phyloP scores from a whole-genome alignment of 805 yeast genomes.

The Yarrowia bubula region DNA sequence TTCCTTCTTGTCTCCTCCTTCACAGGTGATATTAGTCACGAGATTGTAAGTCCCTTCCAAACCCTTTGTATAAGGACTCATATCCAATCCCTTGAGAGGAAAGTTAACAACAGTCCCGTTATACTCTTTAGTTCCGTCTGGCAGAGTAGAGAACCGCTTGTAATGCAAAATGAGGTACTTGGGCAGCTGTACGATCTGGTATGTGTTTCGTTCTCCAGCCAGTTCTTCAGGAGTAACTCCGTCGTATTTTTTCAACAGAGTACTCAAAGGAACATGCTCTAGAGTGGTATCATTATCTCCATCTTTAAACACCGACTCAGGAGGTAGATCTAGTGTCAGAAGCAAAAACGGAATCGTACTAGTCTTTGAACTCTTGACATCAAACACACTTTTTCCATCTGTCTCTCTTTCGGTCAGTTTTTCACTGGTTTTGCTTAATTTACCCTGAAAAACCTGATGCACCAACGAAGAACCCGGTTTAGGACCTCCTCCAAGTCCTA shows the following conservation, averaged over 20 bases:
- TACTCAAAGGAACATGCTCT: constrained; percentile 51
- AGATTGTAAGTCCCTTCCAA: constrained; percentile 44
- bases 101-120: constrained; percentile 66
- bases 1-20: constrained; percentile 35
- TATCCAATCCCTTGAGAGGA: constrained; percentile 44
- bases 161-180: constrained; percentile 54
- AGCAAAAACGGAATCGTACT: constrained; percentile 47
- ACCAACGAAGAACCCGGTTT: constrained; percentile 35
- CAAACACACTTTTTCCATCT: constrained; percentile 33
- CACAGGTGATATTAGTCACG: constrained; percentile 50
- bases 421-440: constrained; percentile 42
- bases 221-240: constrained; percentile 39
- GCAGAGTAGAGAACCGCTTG: constrained; percentile 50
- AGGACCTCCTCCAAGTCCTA: constrained; percentile 37
- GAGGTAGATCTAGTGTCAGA: constrained; percentile 60
- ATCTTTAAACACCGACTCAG: constrained; percentile 54
- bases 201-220: constrained; percentile 42
- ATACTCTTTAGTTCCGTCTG: constrained; percentile 39
- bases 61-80: constrained; percentile 38
- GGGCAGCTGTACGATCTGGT: constrained; percentile 49
- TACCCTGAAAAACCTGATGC: constrained; percentile 54
- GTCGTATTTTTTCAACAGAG: constrained; percentile 45
- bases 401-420: constrained; percentile 35
- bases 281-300: constrained; percentile 44
- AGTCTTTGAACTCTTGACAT: constrained; percentile 31